A percentile compares a stretch with the other conserved stretches of the same genome.
phyloP scores from a whole-genome alignment of 805 yeast species.

The Myxozyma mucilagina region DNA sequence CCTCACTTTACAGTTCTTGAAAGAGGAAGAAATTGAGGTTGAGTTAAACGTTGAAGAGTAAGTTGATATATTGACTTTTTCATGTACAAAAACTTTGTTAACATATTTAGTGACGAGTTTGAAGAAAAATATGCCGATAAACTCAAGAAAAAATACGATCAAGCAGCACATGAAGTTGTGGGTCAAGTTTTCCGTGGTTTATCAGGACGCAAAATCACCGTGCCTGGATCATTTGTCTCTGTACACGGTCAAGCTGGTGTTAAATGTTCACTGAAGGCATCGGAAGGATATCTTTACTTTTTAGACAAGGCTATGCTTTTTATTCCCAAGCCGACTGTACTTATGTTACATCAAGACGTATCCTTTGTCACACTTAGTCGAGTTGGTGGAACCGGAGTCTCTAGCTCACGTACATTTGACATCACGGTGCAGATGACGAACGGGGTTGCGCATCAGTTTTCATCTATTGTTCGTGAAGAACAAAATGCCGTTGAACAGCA shows the following conservation, averaged over 20 bases:
- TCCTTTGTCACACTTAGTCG: slow-evolving; percentile 79
- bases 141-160: slow-evolving; percentile 71
- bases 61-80: not conserved
- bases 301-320: slow-evolving; percentile 87
- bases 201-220: slow-evolving; percentile 79
- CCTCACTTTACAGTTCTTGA: slow-evolving; percentile 81
- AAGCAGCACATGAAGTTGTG: slow-evolving; percentile 81
- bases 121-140: slow-evolving; percentile 72
- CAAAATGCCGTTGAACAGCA: slow-evolving; percentile 75
- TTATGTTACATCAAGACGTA: slow-evolving; percentile 83
- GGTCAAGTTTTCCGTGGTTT: slow-evolving; percentile 87
- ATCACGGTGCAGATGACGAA: slow-evolving; percentile 72
- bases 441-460: slow-evolving; percentile 74
- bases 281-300: slow-evolving; percentile 92
- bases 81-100: not conserved
- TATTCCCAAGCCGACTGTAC: slow-evolving; percentile 90
- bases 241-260: slow-evolving; percentile 81
- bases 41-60: slow-evolving; percentile 77
- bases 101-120: slow-evolving; percentile 54
- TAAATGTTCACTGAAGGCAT: slow-evolving; percentile 88
- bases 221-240: slow-evolving; percentile 77
- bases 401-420: slow-evolving; percentile 88
- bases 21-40: slow-evolving; percentile 88
- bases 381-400: slow-evolving; percentile 72
- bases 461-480: slow-evolving; percentile 86